Conservation (phyloP, 176 grass and related monocot genomes). For the Triticum monococcum region DNA sequence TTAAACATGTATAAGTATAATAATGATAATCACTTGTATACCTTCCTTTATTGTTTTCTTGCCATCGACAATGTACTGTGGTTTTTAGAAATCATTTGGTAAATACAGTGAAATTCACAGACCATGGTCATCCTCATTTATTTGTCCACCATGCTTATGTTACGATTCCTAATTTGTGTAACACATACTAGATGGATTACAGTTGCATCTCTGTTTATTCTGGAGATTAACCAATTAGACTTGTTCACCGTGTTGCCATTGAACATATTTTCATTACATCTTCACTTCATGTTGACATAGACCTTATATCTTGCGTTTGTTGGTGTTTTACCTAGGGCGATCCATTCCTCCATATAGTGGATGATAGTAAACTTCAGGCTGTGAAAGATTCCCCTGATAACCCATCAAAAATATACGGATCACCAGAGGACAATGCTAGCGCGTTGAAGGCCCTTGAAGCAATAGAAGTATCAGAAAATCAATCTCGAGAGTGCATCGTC, state of each 20-base stretch:
- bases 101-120: neutral
- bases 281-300: constrained; percentile 11
- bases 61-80: neutral
- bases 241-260: constrained; percentile 15
- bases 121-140: neutral
- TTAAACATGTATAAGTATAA: neutral
- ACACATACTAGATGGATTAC: neutral
- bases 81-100: constrained; percentile 26
- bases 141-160: neutral
- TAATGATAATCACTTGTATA: constrained; percentile 3
- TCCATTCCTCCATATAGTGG: constrained; percentile 86
- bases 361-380: constrained; percentile 78
- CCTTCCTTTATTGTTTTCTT: constrained; percentile 20
- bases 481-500: constrained; percentile 87
- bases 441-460: constrained; percentile 70
- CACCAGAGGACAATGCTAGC: constrained; percentile 74
- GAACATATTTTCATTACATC: neutral
- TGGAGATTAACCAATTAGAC: constrained; percentile 2
- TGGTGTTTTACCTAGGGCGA: constrained; percentile 54
- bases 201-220: constrained; percentile 23
- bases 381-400: constrained; percentile 53
- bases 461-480: constrained; percentile 81
- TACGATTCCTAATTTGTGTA: neutral
- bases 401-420: constrained; percentile 66
- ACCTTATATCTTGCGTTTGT: constrained; percentile 24